Percentiles rank a stretch among this genome's conserved stretches.
Evolutionary conservation across 495 filamentous ascomycete genomes (phyloP).

Genomic region (Xylaria venustula): DNA sequence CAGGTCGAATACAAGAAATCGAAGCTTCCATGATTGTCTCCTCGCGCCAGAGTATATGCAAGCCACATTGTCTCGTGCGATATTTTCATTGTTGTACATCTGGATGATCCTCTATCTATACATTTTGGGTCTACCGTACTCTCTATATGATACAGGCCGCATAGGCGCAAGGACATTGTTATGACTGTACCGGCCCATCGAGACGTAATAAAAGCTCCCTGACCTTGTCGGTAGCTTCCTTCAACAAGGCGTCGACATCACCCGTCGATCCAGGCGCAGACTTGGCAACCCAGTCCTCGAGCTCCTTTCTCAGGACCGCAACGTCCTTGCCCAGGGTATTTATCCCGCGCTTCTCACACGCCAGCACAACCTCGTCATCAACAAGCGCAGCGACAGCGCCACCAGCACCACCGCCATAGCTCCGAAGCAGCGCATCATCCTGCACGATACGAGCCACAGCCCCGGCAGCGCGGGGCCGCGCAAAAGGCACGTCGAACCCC

Average conservation of each 20-base stretch:
- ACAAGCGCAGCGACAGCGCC: conserved; percentile 37
- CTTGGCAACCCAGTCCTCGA: conserved; percentile 36
- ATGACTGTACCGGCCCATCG: not conserved
- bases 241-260: conserved; percentile 5
- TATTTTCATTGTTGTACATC: not conserved
- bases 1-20: not conserved
- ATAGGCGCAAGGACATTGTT: not conserved
- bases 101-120: not conserved
- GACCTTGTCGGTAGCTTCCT: conserved; percentile 16
- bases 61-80: not conserved
- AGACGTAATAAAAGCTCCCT: conserved; percentile 14
- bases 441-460: conserved; percentile 29
- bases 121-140: not conserved
- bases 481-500: conserved; percentile 20
- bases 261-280: conserved; percentile 16
- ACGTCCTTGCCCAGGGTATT: conserved; percentile 27
- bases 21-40: too few species aligned
- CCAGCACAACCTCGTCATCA: conserved; percentile 41
- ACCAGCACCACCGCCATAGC: conserved; percentile 34
- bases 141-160: not conserved
- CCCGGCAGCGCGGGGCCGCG: conserved; percentile 9
- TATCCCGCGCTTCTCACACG: conserved; percentile 44
- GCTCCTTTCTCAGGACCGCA: conserved; percentile 21
- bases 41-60: too few species aligned
- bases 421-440: conserved; percentile 35